Conservation (phyloP, 257 asterid species). For the Scutellaria galericulata region DNA sequence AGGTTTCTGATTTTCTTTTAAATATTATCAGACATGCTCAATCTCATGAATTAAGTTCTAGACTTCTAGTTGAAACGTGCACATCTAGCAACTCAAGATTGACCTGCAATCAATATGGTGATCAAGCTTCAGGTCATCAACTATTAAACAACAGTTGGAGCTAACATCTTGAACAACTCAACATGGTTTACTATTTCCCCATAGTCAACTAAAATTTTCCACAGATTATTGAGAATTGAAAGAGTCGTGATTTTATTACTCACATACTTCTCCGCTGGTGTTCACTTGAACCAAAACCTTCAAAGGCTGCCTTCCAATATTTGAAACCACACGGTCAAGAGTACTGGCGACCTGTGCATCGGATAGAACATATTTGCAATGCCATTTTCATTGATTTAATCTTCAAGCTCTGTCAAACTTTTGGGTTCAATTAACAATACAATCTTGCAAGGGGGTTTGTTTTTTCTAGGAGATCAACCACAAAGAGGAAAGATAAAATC, state of each 20-base stretch:
- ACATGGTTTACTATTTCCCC: constrained; percentile 6
- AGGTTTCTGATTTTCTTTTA: neutral
- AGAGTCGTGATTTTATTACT: constrained; percentile 41
- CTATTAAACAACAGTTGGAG: neutral
- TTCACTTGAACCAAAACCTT: constrained; percentile 88
- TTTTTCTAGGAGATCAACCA: neutral
- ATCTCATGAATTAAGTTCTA: neutral
- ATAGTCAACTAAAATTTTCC: constrained; percentile 25
- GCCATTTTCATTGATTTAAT: constrained; percentile 20
- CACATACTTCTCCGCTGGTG: constrained; percentile 91
- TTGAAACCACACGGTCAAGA: constrained; percentile 80
- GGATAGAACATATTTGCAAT: constrained; percentile 24
- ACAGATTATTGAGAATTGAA: constrained; percentile 3
- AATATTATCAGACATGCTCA: constrained; percentile 7
- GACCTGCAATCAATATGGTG: neutral
- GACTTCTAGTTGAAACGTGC: constrained; percentile 1
- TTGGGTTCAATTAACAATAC: constrained; percentile 16
- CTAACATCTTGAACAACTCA: constrained; percentile 8
- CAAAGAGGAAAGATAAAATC: constrained; percentile 1
- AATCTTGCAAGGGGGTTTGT: neutral
- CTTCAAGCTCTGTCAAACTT: constrained; percentile 9
- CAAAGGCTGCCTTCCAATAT: constrained; percentile 69
- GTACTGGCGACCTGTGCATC: constrained; percentile 62
- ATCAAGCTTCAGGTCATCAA: constrained; percentile 10
- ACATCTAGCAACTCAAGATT: neutral